These are phyloP conservation scores for Helianthus annuus DNA, from an alignment of 129 eudicot genomes.

Conservation along the genomic window HanXRQr2.0-SUNRISE NC_035441.2:20311883-20312382, in stretches of 20 bases:
- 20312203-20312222: slow-evolving; percentile 63
- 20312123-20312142: neutral
- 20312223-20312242: slow-evolving; percentile 83
- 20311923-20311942: slow-evolving; percentile 30
- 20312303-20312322: slow-evolving; percentile 98
- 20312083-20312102: slow-evolving; percentile 27
- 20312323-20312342: slow-evolving; percentile 68
- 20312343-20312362: slow-evolving; percentile 66
- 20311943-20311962: slow-evolving; percentile 19
- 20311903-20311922: slow-evolving; percentile 40
- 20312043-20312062: slow-evolving; percentile 24
- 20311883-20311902: slow-evolving; percentile 30
- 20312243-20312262: slow-evolving; percentile 93
- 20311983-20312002: slow-evolving; percentile 45
- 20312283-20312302: slow-evolving; percentile 78
- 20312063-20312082: slow-evolving; percentile 30
- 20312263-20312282: slow-evolving; percentile 62
- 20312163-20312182: slow-evolving; percentile 73
- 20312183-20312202: slow-evolving; percentile 77
- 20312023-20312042: slow-evolving; percentile 26
- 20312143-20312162: slow-evolving; percentile 50
- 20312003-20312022: slow-evolving; percentile 37
- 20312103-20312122: slow-evolving; percentile 11
- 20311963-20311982: slow-evolving; percentile 41
- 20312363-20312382: slow-evolving; percentile 77